These are phyloP conservation scores for Pyricularia sp. DNA, from an alignment of 2,329 filamentous ascomycete species.

Conservation along the genomic window DNA sequence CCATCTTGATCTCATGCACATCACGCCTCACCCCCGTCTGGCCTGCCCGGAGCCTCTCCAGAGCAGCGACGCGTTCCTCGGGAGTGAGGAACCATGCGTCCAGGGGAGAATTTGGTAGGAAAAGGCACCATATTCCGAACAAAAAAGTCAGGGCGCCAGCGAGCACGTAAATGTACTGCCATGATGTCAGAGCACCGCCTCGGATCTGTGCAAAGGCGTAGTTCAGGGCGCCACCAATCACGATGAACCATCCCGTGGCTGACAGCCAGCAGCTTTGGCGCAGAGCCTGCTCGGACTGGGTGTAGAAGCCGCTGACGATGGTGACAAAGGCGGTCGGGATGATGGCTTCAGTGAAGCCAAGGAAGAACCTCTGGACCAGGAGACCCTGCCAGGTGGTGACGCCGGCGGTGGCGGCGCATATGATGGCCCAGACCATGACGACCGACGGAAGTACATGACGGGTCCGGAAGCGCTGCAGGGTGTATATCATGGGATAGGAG, in stretches of 20 bases:
- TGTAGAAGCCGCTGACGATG: constrained; percentile 49
- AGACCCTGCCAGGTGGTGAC: constrained; percentile 24
- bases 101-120: constrained; percentile 51
- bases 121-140: constrained; percentile 52
- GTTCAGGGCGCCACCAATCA: constrained; percentile 50
- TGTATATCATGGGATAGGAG: constrained; percentile 59
- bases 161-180: constrained; percentile 61
- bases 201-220: constrained; percentile 54
- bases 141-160: constrained; percentile 50
- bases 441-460: constrained; percentile 50
- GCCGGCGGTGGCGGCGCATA: constrained; percentile 41
- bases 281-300: constrained; percentile 49
- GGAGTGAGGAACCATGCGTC: constrained; percentile 55
- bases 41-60: constrained; percentile 47
- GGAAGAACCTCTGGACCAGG: constrained; percentile 53
- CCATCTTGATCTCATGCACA: constrained; percentile 37
- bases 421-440: constrained; percentile 51
- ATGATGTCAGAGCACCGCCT: constrained; percentile 38
- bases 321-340: constrained; percentile 56
- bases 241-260: constrained; percentile 43
- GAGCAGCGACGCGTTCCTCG: constrained; percentile 49
- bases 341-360: constrained; percentile 48
- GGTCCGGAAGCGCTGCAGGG: constrained; percentile 53
- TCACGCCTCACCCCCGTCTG: constrained; percentile 52
- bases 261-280: constrained; percentile 58